Evolutionary conservation across 2,329 filamentous ascomycete species (phyloP).

Genomic region (Aquanectria penicillioides): DNA sequence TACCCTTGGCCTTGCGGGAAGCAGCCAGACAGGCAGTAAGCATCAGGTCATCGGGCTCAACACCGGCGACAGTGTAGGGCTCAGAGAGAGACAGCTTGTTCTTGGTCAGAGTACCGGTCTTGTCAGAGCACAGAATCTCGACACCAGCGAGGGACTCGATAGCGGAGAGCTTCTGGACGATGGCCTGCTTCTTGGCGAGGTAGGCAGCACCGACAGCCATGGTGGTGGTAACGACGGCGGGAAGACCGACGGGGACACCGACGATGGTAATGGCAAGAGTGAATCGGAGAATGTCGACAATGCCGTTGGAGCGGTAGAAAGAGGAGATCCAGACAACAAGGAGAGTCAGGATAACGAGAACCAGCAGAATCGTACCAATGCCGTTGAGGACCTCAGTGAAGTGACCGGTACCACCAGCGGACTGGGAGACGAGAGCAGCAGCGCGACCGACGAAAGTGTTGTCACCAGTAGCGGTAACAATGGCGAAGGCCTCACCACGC

Average conservation of each 20-base stretch:
- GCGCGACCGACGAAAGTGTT: slow-evolving; percentile 91
- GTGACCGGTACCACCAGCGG: slow-evolving; percentile 79
- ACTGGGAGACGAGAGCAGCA: slow-evolving; percentile 84
- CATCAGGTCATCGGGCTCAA: slow-evolving; percentile 90
- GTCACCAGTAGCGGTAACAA: slow-evolving; percentile 87
- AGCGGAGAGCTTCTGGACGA: slow-evolving; percentile 91
- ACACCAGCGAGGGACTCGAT: slow-evolving; percentile 94
- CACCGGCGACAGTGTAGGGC: slow-evolving; percentile 83
- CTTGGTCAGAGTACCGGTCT: slow-evolving; percentile 92
- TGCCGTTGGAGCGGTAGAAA: slow-evolving; percentile 87
- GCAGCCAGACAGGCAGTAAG: slow-evolving; percentile 90
- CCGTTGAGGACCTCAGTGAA: slow-evolving; percentile 92
- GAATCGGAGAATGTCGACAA: slow-evolving; percentile 82
- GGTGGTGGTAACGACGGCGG: slow-evolving; percentile 91
- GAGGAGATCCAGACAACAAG: slow-evolving; percentile 86
- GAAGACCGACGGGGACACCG: slow-evolving; percentile 92
- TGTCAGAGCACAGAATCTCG: slow-evolving; percentile 93
- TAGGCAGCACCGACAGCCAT: slow-evolving; percentile 95
- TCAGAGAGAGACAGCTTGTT: slow-evolving; percentile 91
- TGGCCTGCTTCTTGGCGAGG: slow-evolving; percentile 91
- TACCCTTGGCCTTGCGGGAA: slow-evolving; percentile 94
- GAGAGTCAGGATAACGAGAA: slow-evolving; percentile 83
- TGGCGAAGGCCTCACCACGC: slow-evolving; percentile 86
- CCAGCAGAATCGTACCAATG: slow-evolving; percentile 82
- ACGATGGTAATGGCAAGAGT: slow-evolving; percentile 91